Base-by-base conservation (phyloP, 2,329 filamentous ascomycete genomes). In the Paecilomyces niveus region DNA sequence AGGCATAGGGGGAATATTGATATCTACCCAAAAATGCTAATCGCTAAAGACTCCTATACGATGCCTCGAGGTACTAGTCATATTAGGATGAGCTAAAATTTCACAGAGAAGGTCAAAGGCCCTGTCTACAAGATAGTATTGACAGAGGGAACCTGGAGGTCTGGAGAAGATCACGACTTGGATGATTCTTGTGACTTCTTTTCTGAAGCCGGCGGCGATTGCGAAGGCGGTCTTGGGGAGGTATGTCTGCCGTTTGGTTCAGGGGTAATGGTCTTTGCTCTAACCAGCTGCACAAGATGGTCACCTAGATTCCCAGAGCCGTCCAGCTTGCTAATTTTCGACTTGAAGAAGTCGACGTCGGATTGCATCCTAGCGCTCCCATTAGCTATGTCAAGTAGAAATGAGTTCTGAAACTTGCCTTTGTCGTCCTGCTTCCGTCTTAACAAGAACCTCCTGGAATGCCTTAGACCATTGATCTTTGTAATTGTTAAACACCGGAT, bases 401-500 rank as follows among this genome's bases (percentile, higher is more conserved):
- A 67, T 57, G 70, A 69, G 53, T 3, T 21, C 5, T 10, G 10
- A 13, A 21, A 73, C 84, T 69, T 79, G 92, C 89, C 89, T 88
- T 66, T 87, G 81, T 66, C 88, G 86, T 3, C 89, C 91, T 55
- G 77, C 76, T 63, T 85, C 82, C 6, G 85, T 90, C 72, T 82
- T 85, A 22, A 91, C 80, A 29, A 80, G 77, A 22, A 87, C 83
- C 49, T 85, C 85, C 51, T 81, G 77, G 64, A 94, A 87, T 10
- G 88, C 88, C 63, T 82, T 83, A 18, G 88, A 86, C 71, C 94
- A 87, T 67, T 93, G 89, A 58, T 89, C 87, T 67, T 85, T 86
- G 72, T 96, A 96, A 70, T 85, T 90, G 39, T 82, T 80, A 72
- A 95, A 95, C 1, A 97, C 91, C 0, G 90, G 89, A 21, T 81